Evolutionary conservation across 2,329 filamentous ascomycete genomes (phyloP).

Genomic region (Penicillium sp.): DNA sequence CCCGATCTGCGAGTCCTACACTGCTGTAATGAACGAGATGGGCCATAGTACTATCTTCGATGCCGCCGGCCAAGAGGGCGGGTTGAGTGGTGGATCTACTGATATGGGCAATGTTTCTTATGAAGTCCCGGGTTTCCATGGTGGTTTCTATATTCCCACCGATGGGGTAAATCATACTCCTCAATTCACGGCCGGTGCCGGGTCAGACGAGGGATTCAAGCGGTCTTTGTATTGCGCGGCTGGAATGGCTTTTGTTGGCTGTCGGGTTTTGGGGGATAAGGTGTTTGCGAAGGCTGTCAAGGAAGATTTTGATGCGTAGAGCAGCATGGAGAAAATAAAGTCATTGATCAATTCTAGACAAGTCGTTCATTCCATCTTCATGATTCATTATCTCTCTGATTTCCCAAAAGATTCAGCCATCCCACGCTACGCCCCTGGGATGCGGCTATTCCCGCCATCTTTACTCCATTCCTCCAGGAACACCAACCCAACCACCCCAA

Average conservation of each 20-base stretch:
- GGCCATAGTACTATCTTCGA: slow-evolving; percentile 30
- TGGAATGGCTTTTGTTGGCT: slow-evolving; percentile 24
- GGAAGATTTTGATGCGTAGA: slow-evolving; percentile 12
- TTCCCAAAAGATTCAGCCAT: too few species aligned
- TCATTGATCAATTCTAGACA: too few species aligned
- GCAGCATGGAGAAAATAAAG: too few species aligned
- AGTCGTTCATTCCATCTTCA: too few species aligned
- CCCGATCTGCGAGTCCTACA: slow-evolving; percentile 36
- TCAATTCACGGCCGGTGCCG: slow-evolving; percentile 21
- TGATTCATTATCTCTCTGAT: too few species aligned
- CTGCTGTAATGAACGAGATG: slow-evolving; percentile 34
- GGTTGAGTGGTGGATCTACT: slow-evolving; percentile 29
- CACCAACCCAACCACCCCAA: not conserved
- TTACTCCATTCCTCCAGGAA: too few species aligned
- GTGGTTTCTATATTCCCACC: slow-evolving; percentile 20
- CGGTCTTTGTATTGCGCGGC: slow-evolving; percentile 20
- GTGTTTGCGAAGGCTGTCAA: slow-evolving; percentile 14
- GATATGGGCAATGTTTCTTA: slow-evolving; percentile 32
- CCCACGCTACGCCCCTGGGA: too few species aligned
- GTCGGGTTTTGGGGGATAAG: slow-evolving; percentile 15
- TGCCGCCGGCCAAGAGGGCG: slow-evolving; percentile 19
- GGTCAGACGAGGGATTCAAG: slow-evolving; percentile 16
- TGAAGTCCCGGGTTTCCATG: slow-evolving; percentile 24
- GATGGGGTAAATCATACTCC: slow-evolving; percentile 24
- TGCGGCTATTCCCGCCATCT: too few species aligned